A percentile compares a stretch with the other conserved stretches of the same genome.
Evolutionary conservation across 768 basidiomycete species (phyloP).

Genomic region (Dentipellis sp.): DNA sequence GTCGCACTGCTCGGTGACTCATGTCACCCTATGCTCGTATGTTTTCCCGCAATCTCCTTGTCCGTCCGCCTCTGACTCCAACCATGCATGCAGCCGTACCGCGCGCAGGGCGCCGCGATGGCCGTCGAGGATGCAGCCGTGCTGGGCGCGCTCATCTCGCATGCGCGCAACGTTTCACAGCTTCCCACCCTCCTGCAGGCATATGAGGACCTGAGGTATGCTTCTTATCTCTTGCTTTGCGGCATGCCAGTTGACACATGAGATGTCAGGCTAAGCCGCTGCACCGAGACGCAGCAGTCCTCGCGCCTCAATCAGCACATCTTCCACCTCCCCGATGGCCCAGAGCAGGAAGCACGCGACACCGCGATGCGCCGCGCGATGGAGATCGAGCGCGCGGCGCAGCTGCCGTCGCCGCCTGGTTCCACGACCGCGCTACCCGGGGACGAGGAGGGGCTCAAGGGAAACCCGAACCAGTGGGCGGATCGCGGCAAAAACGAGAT

Average conservation of each 20-base stretch:
- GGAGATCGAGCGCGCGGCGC: conserved; percentile 26
- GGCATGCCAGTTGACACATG: neutral
- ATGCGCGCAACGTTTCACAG: conserved; percentile 31
- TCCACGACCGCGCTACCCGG: neutral
- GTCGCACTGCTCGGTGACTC: conserved; percentile 31
- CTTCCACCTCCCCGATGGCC: conserved; percentile 50
- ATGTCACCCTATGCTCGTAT: conserved; percentile 35
- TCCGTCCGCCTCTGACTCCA: neutral
- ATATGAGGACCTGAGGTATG: conserved; percentile 39
- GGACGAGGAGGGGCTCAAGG: conserved; percentile 17
- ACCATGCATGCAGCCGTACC: conserved; percentile 25
- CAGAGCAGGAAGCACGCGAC: conserved; percentile 42
- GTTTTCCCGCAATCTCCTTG: conserved; percentile 4
- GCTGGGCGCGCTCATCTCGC: conserved; percentile 38
- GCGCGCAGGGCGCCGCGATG: conserved; percentile 34
- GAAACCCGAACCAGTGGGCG: conserved; percentile 49
- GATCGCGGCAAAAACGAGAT: conserved; percentile 37
- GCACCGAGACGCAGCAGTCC: conserved; percentile 37
- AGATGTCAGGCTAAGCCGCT: conserved; percentile 27
- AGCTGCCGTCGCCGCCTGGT: conserved; percentile 9
- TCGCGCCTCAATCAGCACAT: conserved; percentile 41
- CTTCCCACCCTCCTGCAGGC: conserved; percentile 37
- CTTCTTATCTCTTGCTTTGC: neutral
- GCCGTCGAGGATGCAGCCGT: conserved; percentile 45
- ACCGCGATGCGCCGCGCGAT: conserved; percentile 39